Evolutionary conservation across 768 basidiomycete species (phyloP), one percentile per base, ranked within the genome.

Genomic region (Boletus rubescentipes): DNA sequence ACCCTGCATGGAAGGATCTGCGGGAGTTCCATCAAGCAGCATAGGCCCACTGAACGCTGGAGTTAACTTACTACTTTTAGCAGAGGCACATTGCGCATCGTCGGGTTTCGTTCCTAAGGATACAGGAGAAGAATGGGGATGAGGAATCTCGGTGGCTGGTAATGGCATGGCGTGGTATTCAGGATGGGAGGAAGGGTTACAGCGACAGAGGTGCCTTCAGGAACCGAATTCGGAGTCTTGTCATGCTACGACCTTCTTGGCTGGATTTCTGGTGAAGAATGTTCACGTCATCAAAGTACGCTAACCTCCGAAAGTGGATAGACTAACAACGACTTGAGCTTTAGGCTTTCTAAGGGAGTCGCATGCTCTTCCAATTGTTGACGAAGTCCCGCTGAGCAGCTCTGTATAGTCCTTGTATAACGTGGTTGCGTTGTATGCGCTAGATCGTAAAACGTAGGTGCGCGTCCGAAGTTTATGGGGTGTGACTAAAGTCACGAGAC

Each of bases 241-340:
- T n/a, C n/a, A n/a, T n/a, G n/a, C n/a, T n/a, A n/a, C n/a, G n/a
- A n/a, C 26, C 26, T 46, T 23, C 32, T 46, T 20, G n/a, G 14
- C 32, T 35, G 32, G 20, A 34, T 16, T 32, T 35, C 45, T 46
- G 32, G 3, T 34, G 6, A n/a, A n/a, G n/a, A n/a, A n/a, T n/a
- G n/a, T n/a, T n/a, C n/a, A n/a, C n/a, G n/a, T n/a, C n/a, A n/a
- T n/a, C n/a, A n/a, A n/a, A n/a, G n/a, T n/a, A n/a, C n/a, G n/a
- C n/a, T n/a, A n/a, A n/a, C n/a, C n/a, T n/a, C n/a, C n/a, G 26
- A 26, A 52, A 9, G 6, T 2, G 4, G 41, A 37, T 20, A 26
- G 9, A 46, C 51, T 26, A 14, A 59, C 58, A 16, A 53, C n/a
- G 2, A 59, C 23, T 12, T 26, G 32, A 0, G 46, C 56, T 30